phyloP scores from a whole-genome alignment of 192 early-diverging fungal species.

The Coemansia sp. region DNA sequence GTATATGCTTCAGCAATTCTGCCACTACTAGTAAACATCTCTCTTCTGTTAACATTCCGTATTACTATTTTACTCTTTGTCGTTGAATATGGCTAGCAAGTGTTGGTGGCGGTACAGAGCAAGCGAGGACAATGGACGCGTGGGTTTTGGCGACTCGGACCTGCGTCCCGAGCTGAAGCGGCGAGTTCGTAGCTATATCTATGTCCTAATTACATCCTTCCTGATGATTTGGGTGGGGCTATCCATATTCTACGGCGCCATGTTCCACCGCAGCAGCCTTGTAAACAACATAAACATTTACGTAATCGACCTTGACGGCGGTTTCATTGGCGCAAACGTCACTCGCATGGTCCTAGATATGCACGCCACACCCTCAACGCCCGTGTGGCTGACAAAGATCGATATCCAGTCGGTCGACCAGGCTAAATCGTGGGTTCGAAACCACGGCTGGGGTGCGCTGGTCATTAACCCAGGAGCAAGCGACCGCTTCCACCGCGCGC shows the following conservation, averaged over 20 bases:
- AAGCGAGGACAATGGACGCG: slow-evolving; percentile 35
- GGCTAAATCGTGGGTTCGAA: slow-evolving; percentile 23
- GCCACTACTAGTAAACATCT: neutral
- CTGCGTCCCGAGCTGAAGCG: slow-evolving; percentile 22
- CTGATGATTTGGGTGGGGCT: slow-evolving; percentile 44
- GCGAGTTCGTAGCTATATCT: slow-evolving; percentile 21
- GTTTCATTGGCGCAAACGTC: slow-evolving; percentile 30
- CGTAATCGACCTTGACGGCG: slow-evolving; percentile 45
- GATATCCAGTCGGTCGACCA: slow-evolving; percentile 8
- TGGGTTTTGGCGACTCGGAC: slow-evolving; percentile 11
- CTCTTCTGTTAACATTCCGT: neutral
- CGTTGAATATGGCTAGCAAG: slow-evolving; percentile 14
- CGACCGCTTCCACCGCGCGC: slow-evolving; percentile 16
- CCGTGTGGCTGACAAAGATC: slow-evolving; percentile 17
- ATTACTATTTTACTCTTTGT: neutral
- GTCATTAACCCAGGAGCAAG: slow-evolving; percentile 40
- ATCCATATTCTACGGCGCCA: slow-evolving; percentile 38
- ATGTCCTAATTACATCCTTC: slow-evolving; percentile 18
- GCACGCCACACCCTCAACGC: slow-evolving; percentile 9
- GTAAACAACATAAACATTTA: slow-evolving; percentile 38
- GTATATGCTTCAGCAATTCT: neutral
- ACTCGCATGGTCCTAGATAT: slow-evolving; percentile 30
- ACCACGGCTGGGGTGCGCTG: slow-evolving; percentile 39
- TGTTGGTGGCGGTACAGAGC: slow-evolving; percentile 25
- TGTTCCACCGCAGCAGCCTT: slow-evolving; percentile 28